phyloP scores from a whole-genome alignment of 1,284 basidiomycete genomes.

The Mrakiaceae sp. region DNA sequence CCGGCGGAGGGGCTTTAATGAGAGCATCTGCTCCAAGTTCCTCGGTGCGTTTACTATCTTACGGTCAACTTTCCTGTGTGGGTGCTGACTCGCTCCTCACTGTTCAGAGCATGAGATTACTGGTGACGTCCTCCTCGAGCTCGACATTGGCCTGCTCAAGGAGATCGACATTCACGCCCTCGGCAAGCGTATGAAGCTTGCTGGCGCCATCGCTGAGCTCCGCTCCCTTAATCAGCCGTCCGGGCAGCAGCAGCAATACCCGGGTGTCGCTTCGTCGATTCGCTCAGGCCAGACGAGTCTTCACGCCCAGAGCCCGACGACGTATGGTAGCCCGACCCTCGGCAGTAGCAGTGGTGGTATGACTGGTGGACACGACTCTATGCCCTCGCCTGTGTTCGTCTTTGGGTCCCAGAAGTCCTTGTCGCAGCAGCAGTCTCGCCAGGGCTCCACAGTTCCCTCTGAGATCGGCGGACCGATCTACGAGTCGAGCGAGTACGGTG shows the following conservation, averaged over 20 bases:
- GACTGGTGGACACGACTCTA: too few species aligned
- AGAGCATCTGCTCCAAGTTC: constrained; percentile 71
- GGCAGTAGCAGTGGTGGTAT: background rate
- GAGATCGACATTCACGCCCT: constrained; percentile 92
- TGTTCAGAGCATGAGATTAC: constrained; percentile 90
- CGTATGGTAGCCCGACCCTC: background rate
- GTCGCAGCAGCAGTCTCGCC: too few species aligned
- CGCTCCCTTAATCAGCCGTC: constrained; percentile 29
- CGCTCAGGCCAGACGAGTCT: constrained; percentile 7
- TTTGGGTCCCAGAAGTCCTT: background rate
- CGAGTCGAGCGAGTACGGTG: too few species aligned
- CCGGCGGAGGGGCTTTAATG: constrained; percentile 70
- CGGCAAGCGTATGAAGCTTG: constrained; percentile 85
- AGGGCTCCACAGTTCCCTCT: too few species aligned
- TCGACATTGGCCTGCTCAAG: constrained; percentile 85
- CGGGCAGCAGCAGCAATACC: background rate
- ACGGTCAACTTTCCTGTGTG: background rate
- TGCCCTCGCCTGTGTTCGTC: background rate
- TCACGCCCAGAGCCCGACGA: constrained; percentile 1
- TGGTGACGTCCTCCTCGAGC: constrained; percentile 88
- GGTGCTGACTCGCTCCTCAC: constrained; percentile 9
- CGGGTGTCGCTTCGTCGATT: background rate
- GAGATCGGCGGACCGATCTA: too few species aligned
- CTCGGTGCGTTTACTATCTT: constrained; percentile 44
- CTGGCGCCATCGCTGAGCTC: constrained; percentile 87